Base-by-base conservation (phyloP, 2,329 filamentous ascomycete species). In the Elsinoe perseae region DNA sequence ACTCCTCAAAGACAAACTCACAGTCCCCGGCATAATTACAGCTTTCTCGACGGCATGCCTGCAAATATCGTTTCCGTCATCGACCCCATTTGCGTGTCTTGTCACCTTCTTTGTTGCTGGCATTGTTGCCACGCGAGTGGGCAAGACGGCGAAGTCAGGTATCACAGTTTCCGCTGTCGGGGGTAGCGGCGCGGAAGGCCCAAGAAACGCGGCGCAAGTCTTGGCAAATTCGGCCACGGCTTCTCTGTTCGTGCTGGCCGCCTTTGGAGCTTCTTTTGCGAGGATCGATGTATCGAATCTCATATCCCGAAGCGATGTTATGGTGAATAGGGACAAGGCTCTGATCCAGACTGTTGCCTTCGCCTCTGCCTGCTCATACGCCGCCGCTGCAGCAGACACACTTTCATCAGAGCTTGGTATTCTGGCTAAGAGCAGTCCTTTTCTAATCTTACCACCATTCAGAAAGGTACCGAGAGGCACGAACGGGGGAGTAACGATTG, bases 401-500 rank as follows among this genome's bases (percentile, higher is more conserved):
- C 93, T 96, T 69, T 91, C 87, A 57, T 95, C 90, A 9, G 93
- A 98, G 74, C 83, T 98, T 18, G 93, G 93, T 12, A 98, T 98
- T 57, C 77, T 98, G 10, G 86, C 91, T 5, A 81, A 78, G 58
- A 79, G 79, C 21, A 75, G 81, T 43, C 93, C 93, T 7, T 83
- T 91, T 32, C 81, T 98, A 34, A 92, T 98, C 67, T 96, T 89
- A 3, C 91, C 87, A 12, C 82, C 80, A 14, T 78, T 93, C 65
- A 84, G 87, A 58, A 80, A 82, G 61, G 93, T 97, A 0, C 91
- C 93, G 0, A 85, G 82, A 1, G 93, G 93, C 50, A 97, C 93
- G 40, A 98, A 98, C 67, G 93, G 93, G 28, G 93, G 92, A 14
- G 88, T 98, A 7, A 95, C 89, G 0, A 63, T 83, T 0, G 75